These are phyloP conservation scores for Agaricus blazei DNA, from an alignment of 768 basidiomycete species.

Conservation along the genomic window DNA sequence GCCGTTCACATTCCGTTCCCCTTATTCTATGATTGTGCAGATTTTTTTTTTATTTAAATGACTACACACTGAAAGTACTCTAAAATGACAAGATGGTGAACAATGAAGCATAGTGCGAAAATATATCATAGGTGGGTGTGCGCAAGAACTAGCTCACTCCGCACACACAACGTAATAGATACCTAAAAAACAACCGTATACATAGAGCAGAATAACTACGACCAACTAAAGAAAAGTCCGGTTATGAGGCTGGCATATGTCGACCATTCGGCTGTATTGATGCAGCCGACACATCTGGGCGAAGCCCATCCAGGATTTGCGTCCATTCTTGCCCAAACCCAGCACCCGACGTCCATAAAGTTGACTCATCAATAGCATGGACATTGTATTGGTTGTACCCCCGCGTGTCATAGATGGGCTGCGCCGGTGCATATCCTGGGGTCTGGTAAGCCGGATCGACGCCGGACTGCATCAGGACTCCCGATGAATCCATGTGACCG, in stretches of 20 bases:
- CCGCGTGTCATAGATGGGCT: constrained; percentile 30
- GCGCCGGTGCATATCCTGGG: constrained; percentile 12
- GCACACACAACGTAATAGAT: constrained; percentile 12
- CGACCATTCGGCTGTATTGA: constrained; percentile 18
- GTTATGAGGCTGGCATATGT: constrained; percentile 31
- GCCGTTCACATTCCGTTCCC: too few relatives aligned
- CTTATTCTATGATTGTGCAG: too few relatives aligned
- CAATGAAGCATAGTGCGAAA: background rate
- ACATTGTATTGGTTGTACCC: constrained; percentile 39
- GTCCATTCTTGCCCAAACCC: constrained; percentile 78
- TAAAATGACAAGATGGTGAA: constrained; percentile 2
- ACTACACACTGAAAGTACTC: constrained; percentile 25
- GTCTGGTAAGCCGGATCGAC: constrained; percentile 16
- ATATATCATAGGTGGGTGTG: background rate
- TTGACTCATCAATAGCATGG: constrained; percentile 54
- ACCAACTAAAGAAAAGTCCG: constrained; percentile 3
- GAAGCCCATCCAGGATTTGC: constrained; percentile 55
- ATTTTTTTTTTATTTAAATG: constrained; percentile 20
- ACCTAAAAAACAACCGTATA: constrained; percentile 13
- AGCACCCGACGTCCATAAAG: constrained; percentile 72
- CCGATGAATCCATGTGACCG: constrained; percentile 22
- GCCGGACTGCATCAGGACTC: constrained; percentile 15
- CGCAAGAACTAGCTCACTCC: constrained; percentile 10
- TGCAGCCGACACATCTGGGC: constrained; percentile 30
- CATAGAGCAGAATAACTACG: constrained; percentile 9